phyloP scores from a whole-genome alignment of 179 eudicot species.

The Actinidia chinensis region DNA sequence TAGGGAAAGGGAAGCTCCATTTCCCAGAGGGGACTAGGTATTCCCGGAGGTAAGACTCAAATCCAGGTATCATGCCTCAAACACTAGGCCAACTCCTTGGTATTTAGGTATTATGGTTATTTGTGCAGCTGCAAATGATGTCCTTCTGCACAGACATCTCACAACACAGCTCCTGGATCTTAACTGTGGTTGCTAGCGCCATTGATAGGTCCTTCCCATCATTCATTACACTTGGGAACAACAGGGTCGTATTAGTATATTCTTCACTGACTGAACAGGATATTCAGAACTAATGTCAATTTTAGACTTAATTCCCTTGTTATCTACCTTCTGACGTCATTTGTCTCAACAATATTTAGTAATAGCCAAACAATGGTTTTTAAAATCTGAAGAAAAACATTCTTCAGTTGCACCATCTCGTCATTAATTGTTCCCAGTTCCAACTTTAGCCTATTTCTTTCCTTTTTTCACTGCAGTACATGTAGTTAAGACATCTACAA shows the following conservation, averaged over 20 bases:
- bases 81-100: not conserved
- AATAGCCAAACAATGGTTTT: not conserved
- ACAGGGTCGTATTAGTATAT: not conserved
- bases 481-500: too few species aligned
- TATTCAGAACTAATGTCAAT: not conserved
- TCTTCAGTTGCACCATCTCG: not conserved
- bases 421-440: not conserved
- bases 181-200: not conserved
- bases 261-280: not conserved
- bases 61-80: too few species aligned
- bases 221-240: not conserved
- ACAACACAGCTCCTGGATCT: not conserved
- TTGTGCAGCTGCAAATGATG: not conserved
- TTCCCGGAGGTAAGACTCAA: too few species aligned
- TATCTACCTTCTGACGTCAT: not conserved
- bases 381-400: not conserved
- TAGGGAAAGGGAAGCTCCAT: too few species aligned
- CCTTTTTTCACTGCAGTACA: not conserved
- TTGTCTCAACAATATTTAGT: not conserved
- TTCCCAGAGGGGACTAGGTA: too few species aligned
- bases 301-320: not conserved
- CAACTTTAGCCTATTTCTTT: not conserved
- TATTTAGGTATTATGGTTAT: not conserved
- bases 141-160: not conserved
- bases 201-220: conserved; percentile 1